Conservation (phyloP, 2,329 filamentous ascomycete genomes). For the Fusarium dimerum region DNA sequence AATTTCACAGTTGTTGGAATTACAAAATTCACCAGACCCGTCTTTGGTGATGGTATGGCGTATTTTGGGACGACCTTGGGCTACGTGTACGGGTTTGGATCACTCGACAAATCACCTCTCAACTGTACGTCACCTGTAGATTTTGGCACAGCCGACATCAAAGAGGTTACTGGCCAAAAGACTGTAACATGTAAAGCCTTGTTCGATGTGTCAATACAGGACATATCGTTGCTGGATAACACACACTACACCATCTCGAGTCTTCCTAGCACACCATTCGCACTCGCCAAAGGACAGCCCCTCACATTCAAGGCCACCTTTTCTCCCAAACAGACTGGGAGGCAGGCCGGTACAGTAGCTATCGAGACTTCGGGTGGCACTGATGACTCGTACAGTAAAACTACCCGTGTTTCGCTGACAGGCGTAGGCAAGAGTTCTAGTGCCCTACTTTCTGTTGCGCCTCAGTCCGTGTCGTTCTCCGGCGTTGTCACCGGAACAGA, state of each 20-base stretch:
- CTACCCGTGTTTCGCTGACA: slow-evolving; percentile 47
- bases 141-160: slow-evolving; percentile 49
- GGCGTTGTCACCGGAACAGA: slow-evolving; percentile 48
- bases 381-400: slow-evolving; percentile 45
- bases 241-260: slow-evolving; percentile 40
- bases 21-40: slow-evolving; percentile 58
- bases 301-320: slow-evolving; percentile 49
- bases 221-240: slow-evolving; percentile 35
- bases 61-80: slow-evolving; percentile 56
- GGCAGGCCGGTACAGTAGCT: slow-evolving; percentile 48
- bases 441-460: slow-evolving; percentile 49
- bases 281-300: slow-evolving; percentile 35
- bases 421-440: slow-evolving; percentile 49
- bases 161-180: slow-evolving; percentile 29
- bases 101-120: slow-evolving; percentile 53
- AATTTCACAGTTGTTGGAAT: slow-evolving; percentile 52
- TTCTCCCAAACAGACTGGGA: slow-evolving; percentile 41
- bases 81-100: slow-evolving; percentile 56
- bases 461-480: slow-evolving; percentile 50
- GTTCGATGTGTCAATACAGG: slow-evolving; percentile 43
- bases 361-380: slow-evolving; percentile 49
- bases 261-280: slow-evolving; percentile 33
- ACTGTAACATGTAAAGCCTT: slow-evolving; percentile 50
- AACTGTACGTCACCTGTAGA: slow-evolving; percentile 52
- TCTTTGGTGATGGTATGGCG: slow-evolving; percentile 57